Percentiles rank a stretch among this genome's conserved stretches.
Evolutionary conservation across 352 stramenopile genomes (phyloP).

Genomic region (Plasmopara muralis): DNA sequence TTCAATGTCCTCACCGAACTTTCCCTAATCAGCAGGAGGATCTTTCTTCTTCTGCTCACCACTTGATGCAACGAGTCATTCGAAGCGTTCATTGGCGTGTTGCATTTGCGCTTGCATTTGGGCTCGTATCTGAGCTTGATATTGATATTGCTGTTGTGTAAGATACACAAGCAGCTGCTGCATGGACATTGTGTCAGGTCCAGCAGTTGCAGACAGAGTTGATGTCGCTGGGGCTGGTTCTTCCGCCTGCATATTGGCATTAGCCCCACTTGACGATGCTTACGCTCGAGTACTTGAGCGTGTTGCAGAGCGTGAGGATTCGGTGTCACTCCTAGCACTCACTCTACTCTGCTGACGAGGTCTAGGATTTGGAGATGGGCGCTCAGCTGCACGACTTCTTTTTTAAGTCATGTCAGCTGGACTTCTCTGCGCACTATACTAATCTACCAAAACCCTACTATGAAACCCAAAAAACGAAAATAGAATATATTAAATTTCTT

Average conservation of each 20-base stretch:
- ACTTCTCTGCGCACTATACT: slow-evolving; percentile 1
- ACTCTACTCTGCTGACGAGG: slow-evolving; percentile 2
- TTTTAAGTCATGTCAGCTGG: not conserved
- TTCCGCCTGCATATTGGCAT: not conserved
- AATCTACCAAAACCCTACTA: not conserved
- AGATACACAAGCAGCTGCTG: slow-evolving; percentile 10
- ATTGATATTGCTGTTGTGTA: slow-evolving; percentile 10
- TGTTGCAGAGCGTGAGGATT: not conserved
- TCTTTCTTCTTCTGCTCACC: not conserved
- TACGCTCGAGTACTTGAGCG: not conserved
- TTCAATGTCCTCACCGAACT: too few species aligned
- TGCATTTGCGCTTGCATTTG: not conserved
- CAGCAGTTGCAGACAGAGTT: not conserved
- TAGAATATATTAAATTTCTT: not conserved
- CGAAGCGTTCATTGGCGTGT: too few species aligned
- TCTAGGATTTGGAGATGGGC: slow-evolving; percentile 2
- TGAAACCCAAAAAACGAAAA: not conserved
- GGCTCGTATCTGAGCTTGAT: slow-evolving; percentile 6
- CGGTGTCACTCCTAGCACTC: not conserved
- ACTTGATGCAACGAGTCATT: too few species aligned
- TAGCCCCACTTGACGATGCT: not conserved
- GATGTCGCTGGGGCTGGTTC: not conserved
- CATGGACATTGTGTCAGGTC: slow-evolving; percentile 8
- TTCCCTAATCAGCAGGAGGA: too few species aligned
- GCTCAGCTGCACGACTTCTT: not conserved